Conservation (phyloP, 2,329 filamentous ascomycete genomes). For the Huntiella omanensis region DNA sequence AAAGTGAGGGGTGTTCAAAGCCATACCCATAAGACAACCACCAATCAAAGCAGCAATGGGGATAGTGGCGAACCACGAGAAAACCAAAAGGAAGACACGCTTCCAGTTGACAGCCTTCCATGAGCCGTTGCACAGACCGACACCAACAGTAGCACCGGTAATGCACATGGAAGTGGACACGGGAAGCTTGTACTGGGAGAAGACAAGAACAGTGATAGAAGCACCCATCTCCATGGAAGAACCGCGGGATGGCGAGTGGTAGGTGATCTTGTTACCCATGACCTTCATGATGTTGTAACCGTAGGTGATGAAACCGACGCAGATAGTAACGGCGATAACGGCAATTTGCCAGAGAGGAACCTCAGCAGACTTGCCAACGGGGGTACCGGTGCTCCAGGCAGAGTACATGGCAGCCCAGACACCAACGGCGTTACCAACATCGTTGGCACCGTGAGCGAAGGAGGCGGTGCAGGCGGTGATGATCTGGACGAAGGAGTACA, state of each 20-base stretch:
- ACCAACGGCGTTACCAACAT: constrained; percentile 53
- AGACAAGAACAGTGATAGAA: constrained; percentile 56
- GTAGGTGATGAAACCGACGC: constrained; percentile 50
- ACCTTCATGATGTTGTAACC: constrained; percentile 78
- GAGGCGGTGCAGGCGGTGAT: constrained; percentile 53
- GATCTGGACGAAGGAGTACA: constrained; percentile 48
- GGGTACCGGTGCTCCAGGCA: constrained; percentile 44
- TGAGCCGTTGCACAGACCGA: constrained; percentile 58
- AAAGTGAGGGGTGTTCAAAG: constrained; percentile 21
- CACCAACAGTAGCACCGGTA: constrained; percentile 59
- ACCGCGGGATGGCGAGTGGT: constrained; percentile 37
- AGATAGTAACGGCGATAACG: constrained; percentile 45
- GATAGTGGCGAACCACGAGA: constrained; percentile 38
- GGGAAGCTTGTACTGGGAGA: constrained; percentile 56
- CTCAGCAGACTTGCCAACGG: constrained; percentile 39
- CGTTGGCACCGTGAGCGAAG: constrained; percentile 61
- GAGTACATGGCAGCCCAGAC: constrained; percentile 53
- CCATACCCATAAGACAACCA: constrained; percentile 22
- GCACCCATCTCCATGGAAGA: constrained; percentile 68
- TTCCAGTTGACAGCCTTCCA: constrained; percentile 58
- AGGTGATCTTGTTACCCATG: constrained; percentile 68
- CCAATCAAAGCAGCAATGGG: constrained; percentile 24
- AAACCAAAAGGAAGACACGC: constrained; percentile 45
- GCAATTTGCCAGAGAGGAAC: constrained; percentile 64
- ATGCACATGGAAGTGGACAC: constrained; percentile 68